Conservation (phyloP, 805 yeast species). For the Hanseniaspora lachancei region DNA sequence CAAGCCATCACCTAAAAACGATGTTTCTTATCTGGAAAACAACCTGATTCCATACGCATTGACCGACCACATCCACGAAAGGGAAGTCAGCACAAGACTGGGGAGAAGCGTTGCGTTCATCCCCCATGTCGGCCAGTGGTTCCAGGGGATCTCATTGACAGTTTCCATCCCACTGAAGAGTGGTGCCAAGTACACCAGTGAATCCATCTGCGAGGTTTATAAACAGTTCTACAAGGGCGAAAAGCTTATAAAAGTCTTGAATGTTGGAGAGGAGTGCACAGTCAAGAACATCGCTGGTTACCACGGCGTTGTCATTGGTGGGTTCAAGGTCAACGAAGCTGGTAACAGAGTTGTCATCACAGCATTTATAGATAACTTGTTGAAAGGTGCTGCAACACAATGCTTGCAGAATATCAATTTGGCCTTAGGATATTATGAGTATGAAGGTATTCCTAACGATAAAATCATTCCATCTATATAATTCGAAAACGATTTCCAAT, state of each 20-base stretch:
- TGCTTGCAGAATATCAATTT: conserved; percentile 92
- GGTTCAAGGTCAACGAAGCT: conserved; percentile 80
- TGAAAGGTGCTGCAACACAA: conserved; percentile 98
- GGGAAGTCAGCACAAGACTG: conserved; percentile 72
- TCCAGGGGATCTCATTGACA: conserved; percentile 93
- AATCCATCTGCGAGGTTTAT: conserved; percentile 60
- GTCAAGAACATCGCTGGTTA: conserved; percentile 85
- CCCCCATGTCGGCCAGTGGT: conserved; percentile 99
- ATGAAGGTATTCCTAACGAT: conserved; percentile 82
- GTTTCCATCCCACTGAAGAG: conserved; percentile 74
- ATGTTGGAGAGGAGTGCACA: conserved; percentile 68
- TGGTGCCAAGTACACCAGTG: conserved; percentile 59
- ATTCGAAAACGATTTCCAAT: too few species aligned
- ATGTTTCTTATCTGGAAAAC: conserved; percentile 55
- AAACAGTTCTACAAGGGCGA: conserved; percentile 83
- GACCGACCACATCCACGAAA: conserved; percentile 94
- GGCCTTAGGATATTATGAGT: conserved; percentile 81
- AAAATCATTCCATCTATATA: conserved; percentile 37
- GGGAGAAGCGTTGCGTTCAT: conserved; percentile 74
- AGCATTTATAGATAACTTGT: conserved; percentile 87
- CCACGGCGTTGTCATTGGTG: conserved; percentile 92
- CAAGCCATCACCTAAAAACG: conserved; percentile 94
- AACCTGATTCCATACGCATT: conserved; percentile 89
- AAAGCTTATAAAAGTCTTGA: conserved; percentile 54
- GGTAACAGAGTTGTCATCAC: conserved; percentile 86